These are phyloP conservation scores for Gracilariopsis chorda DNA, from an alignment of 23 red algal species.

Conservation along the genomic window DNA sequence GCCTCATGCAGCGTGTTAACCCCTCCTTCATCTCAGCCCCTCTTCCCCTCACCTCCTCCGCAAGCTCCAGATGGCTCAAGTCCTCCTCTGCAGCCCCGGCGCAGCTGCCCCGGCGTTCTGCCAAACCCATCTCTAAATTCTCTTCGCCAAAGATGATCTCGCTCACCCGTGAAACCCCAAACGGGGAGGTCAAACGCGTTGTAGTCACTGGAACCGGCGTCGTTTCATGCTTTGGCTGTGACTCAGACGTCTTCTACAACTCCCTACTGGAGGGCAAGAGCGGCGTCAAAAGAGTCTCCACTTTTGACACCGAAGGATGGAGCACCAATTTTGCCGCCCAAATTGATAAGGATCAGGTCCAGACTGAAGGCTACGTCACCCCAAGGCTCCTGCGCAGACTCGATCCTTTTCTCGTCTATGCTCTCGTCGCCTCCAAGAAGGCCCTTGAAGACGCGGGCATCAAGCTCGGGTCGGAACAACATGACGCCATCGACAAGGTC, in stretches of 20 bases:
- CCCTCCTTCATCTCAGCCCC: not conserved
- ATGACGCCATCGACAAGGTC: slow-evolving; percentile 72
- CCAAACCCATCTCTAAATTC: not conserved
- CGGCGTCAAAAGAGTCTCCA: slow-evolving; percentile 63
- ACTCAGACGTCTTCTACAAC: slow-evolving; percentile 86
- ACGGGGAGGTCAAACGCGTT: slow-evolving; percentile 74
- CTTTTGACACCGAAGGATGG: slow-evolving; percentile 78
- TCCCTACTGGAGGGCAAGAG: slow-evolving; percentile 88
- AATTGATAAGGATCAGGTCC: slow-evolving; percentile 51
- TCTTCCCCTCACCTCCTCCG: not conserved
- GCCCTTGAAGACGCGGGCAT: slow-evolving; percentile 83
- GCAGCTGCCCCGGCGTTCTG: not conserved
- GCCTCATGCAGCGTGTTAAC: not conserved
- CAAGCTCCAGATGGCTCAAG: not conserved
- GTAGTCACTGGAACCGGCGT: slow-evolving; percentile 95
- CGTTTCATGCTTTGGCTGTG: slow-evolving; percentile 95
- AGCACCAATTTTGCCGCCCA: slow-evolving; percentile 82
- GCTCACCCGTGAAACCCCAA: slow-evolving; percentile 32
- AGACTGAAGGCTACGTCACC: slow-evolving; percentile 57
- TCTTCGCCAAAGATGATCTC: slow-evolving; percentile 38
- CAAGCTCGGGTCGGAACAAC: slow-evolving; percentile 49
- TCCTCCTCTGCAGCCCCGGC: not conserved
- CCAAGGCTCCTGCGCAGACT: slow-evolving; percentile 74
- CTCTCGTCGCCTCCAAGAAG: slow-evolving; percentile 82
- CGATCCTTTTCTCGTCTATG: slow-evolving; percentile 86